These are phyloP conservation scores for Powellomyces hirtus DNA, from an alignment of 192 early-diverging fungal species.

Conservation along the genomic window DNA sequence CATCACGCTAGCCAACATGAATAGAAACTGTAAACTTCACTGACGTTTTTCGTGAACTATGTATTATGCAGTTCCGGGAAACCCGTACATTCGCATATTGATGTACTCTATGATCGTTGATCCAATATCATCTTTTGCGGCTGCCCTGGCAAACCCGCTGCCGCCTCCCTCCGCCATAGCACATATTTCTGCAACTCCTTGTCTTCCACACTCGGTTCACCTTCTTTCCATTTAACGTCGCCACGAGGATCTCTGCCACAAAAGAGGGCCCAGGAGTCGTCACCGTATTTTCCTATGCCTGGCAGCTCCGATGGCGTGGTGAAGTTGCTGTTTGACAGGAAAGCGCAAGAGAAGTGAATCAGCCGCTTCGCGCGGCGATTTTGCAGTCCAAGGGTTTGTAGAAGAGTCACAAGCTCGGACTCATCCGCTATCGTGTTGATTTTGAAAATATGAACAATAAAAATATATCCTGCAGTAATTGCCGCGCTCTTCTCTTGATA, in stretches of 20 bases:
- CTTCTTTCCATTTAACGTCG: neutral
- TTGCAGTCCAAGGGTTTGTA: neutral
- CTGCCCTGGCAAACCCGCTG: too few species aligned
- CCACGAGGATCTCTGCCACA: neutral
- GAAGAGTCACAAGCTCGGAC: neutral
- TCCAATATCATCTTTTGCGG: too few species aligned
- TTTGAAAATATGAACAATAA: too few species aligned
- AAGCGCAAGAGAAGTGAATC: neutral
- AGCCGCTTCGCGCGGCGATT: neutral
- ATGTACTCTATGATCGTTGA: too few species aligned
- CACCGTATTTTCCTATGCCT: conserved; percentile 3
- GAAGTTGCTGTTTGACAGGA: neutral
- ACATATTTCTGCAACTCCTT: neutral
- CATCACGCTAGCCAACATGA: too few species aligned
- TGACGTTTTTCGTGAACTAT: too few species aligned
- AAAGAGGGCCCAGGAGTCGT: neutral
- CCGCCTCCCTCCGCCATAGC: neutral
- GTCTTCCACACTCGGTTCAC: neutral
- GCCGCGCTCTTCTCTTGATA: too few species aligned
- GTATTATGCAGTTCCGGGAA: too few species aligned
- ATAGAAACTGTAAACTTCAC: too few species aligned
- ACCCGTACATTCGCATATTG: too few species aligned
- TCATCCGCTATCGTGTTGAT: too few species aligned
- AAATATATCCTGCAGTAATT: too few species aligned
- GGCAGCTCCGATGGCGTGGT: neutral